A percentile compares a stretch with the other conserved stretches of the same genome.
These are phyloP conservation scores for Pyrrhoderma lamaoense DNA, from an alignment of 1,284 basidiomycete species.

Conservation along the genomic window DNA sequence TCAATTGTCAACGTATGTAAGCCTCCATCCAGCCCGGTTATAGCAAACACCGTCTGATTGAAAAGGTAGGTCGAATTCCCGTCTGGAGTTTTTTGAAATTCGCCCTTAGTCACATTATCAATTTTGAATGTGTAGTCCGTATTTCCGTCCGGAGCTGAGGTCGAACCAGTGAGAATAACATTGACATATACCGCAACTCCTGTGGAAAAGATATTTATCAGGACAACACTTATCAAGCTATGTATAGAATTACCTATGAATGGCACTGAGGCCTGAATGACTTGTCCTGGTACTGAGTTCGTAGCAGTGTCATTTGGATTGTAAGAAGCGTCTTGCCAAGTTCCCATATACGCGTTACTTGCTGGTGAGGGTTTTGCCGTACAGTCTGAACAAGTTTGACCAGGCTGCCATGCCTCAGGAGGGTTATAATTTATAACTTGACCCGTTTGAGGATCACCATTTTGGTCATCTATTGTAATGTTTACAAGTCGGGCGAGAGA, in stretches of 20 bases:
- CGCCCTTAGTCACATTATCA: not conserved
- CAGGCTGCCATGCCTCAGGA: slow-evolving; percentile 8
- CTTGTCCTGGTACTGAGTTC: slow-evolving; percentile 5
- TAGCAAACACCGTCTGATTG: slow-evolving; percentile 10
- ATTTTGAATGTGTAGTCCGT: slow-evolving; percentile 11
- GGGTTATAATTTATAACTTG: slow-evolving; percentile 10
- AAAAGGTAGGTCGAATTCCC: slow-evolving; percentile 5
- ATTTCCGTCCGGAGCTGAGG: slow-evolving; percentile 1
- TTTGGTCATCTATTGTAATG: slow-evolving; percentile 15
- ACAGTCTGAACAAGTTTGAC: slow-evolving; percentile 12
- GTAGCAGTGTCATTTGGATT: not conserved
- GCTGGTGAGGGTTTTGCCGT: slow-evolving; percentile 7
- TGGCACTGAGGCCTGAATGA: slow-evolving; percentile 8
- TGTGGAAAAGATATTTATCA: not conserved
- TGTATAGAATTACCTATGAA: slow-evolving; percentile 10
- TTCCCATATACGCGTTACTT: slow-evolving; percentile 5
- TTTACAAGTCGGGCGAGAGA: not conserved
- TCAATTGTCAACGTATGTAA: slow-evolving; percentile 9
- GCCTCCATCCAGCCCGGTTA: not conserved
- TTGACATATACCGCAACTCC: slow-evolving; percentile 11
- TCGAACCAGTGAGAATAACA: slow-evolving; percentile 5
- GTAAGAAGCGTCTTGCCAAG: slow-evolving; percentile 12
- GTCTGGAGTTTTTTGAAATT: slow-evolving; percentile 1
- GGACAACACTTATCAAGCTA: not conserved
- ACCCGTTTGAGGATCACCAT: slow-evolving; percentile 10